A percentile compares a stretch with the other conserved stretches of the same genome.
Conservation (phyloP, 768 basidiomycete species). For the Gloeopeniophorella convolvens region DNA sequence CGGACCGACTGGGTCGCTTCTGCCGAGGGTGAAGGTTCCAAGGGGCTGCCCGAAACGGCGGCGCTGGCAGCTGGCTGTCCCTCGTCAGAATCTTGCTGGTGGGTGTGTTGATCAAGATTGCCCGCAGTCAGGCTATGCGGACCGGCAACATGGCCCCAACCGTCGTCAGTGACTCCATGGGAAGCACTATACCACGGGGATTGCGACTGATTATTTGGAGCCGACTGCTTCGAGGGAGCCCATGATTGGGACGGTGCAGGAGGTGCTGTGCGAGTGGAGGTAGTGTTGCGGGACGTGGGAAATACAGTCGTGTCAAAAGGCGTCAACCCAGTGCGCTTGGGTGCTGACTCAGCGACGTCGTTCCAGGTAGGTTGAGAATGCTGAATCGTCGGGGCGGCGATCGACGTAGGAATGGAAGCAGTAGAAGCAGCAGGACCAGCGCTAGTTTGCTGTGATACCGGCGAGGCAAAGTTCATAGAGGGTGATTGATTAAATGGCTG, state of each 20-base stretch:
- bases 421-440: background rate
- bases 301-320: slow-evolving; percentile 17
- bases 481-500: slow-evolving; percentile 16
- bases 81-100: slow-evolving; percentile 38
- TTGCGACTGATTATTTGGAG: slow-evolving; percentile 23
- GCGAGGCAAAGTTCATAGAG: slow-evolving; percentile 12
- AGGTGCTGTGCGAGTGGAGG: slow-evolving; percentile 11
- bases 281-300: slow-evolving; percentile 20
- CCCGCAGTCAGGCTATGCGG: slow-evolving; percentile 49
- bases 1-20: slow-evolving; percentile 6
- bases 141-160: slow-evolving; percentile 37
- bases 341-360: slow-evolving; percentile 8
- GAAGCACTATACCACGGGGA: slow-evolving; percentile 53
- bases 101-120: slow-evolving; percentile 55
- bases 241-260: slow-evolving; percentile 21
- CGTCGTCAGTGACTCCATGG: slow-evolving; percentile 39
- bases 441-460: slow-evolving; percentile 1
- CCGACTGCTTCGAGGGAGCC: slow-evolving; percentile 6
- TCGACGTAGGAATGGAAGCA: background rate
- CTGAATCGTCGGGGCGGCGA: slow-evolving; percentile 1
- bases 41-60: slow-evolving; percentile 18
- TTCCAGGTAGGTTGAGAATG: slow-evolving; percentile 13
- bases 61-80: slow-evolving; percentile 7
- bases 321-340: slow-evolving; percentile 16
- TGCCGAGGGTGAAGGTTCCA: slow-evolving; percentile 22